phyloP scores from a whole-genome alignment of 768 basidiomycete species.

The Macrolepiota dolichaula region DNA sequence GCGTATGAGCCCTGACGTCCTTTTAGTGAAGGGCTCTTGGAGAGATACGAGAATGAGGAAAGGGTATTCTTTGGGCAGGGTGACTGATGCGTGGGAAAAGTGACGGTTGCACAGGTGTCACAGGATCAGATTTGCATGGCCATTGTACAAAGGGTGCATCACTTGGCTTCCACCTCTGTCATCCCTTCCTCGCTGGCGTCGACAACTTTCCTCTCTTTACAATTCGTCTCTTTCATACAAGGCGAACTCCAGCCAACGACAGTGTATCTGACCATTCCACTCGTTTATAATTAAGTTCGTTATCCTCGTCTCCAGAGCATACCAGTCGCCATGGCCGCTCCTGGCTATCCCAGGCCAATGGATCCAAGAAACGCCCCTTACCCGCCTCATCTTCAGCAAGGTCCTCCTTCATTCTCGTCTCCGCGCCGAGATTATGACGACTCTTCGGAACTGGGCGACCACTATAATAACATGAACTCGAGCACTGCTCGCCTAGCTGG shows the following conservation, averaged over 20 bases:
- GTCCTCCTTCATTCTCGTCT: conserved; percentile 23
- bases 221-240: conserved; percentile 1
- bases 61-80: not conserved
- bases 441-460: conserved; percentile 52
- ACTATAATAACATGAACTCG: conserved; percentile 47
- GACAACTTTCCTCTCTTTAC: conserved; percentile 10
- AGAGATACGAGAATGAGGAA: not conserved
- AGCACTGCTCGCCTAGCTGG: conserved; percentile 55
- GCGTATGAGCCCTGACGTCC: not conserved
- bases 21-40: not conserved
- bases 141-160: conserved; percentile 18
- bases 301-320: not conserved
- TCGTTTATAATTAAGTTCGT: conserved; percentile 15
- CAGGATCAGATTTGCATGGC: conserved; percentile 17
- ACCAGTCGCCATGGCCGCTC: conserved; percentile 13
- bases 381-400: conserved; percentile 17
- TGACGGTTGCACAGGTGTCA: conserved; percentile 17
- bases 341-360: conserved; percentile 15
- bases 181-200: conserved; percentile 20
- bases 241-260: not conserved
- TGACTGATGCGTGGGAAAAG: conserved; percentile 8
- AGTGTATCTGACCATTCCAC: conserved; percentile 10
- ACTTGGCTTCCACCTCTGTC: conserved; percentile 14
- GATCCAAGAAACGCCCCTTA: conserved; percentile 17
- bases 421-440: conserved; percentile 39